These are phyloP conservation scores for Stygiomarasmius scandens DNA, from an alignment of 1,284 basidiomycete genomes.

Conservation along the genomic window DNA sequence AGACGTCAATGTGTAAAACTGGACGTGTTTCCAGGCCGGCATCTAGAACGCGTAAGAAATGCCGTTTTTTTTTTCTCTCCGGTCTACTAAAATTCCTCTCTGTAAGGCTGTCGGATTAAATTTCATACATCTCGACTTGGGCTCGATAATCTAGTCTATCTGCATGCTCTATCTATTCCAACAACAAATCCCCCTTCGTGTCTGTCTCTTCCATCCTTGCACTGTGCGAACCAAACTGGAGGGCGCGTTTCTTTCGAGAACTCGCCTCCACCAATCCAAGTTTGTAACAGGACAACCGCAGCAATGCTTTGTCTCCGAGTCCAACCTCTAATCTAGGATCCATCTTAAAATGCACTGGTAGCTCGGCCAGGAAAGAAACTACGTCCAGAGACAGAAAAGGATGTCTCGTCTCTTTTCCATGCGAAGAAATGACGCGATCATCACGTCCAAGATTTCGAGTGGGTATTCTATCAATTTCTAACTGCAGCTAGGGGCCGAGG, in stretches of 20 bases:
- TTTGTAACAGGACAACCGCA: slow-evolving; percentile 70
- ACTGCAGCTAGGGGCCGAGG: slow-evolving; percentile 64
- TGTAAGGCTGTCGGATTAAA: too few species aligned
- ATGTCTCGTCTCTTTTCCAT: slow-evolving; percentile 89
- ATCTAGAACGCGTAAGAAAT: neutral
- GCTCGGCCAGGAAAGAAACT: slow-evolving; percentile 69
- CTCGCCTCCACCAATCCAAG: slow-evolving; percentile 75
- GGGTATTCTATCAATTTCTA: slow-evolving; percentile 91
- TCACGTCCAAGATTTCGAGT: slow-evolving; percentile 91
- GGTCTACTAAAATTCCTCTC: too few species aligned
- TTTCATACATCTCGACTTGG: too few species aligned
- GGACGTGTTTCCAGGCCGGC: neutral
- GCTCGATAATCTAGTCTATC: neutral
- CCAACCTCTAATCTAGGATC: slow-evolving; percentile 73
- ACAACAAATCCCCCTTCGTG: slow-evolving; percentile 51
- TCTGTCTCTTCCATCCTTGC: slow-evolving; percentile 80
- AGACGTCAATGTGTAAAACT: neutral
- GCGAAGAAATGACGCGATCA: slow-evolving; percentile 87
- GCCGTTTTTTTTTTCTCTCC: too few species aligned
- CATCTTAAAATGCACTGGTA: slow-evolving; percentile 82
- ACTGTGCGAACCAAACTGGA: slow-evolving; percentile 96
- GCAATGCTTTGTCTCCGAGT: slow-evolving; percentile 85
- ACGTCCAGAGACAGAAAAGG: slow-evolving; percentile 86
- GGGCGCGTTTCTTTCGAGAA: slow-evolving; percentile 84
- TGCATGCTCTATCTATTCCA: slow-evolving; percentile 31